phyloP scores from a whole-genome alignment of 2,329 filamentous ascomycete species.

The Fusarium marasasianum region DNA sequence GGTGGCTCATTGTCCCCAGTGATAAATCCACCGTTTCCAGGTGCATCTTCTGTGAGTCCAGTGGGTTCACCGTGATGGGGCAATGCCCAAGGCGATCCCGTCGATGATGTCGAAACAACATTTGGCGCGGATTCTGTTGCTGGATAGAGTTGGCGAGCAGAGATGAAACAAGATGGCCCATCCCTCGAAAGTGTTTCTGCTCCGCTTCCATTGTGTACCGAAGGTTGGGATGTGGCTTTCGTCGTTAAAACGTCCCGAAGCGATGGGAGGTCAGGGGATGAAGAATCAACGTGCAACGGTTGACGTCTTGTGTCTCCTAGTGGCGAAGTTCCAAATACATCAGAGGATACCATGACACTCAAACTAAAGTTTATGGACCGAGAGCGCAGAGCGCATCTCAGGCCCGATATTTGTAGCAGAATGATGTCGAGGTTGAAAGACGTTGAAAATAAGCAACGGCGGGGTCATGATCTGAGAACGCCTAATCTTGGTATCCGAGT shows the following conservation, averaged over 20 bases:
- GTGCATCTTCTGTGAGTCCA: background rate
- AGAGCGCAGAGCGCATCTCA: conserved; percentile 61
- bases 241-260: conserved; percentile 58
- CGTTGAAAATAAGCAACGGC: conserved; percentile 12
- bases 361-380: conserved; percentile 38
- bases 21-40: background rate
- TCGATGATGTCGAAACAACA: background rate
- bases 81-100: background rate
- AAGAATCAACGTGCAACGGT: conserved; percentile 52
- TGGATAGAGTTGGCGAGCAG: conserved; percentile 51
- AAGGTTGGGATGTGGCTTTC: conserved; percentile 46
- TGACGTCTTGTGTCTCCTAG: conserved; percentile 46
- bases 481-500: conserved; percentile 18
- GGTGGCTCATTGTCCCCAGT: background rate
- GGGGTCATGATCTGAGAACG: conserved; percentile 24
- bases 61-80: background rate
- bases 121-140: conserved; percentile 43
- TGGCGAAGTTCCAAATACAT: conserved; percentile 46
- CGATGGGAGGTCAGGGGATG: conserved; percentile 65
- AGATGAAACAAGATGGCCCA: conserved; percentile 53
- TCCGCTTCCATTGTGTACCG: conserved; percentile 50
- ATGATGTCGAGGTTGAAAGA: conserved; percentile 32
- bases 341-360: conserved; percentile 48
- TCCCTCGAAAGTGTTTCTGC: conserved; percentile 50
- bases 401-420: conserved; percentile 42